These are phyloP conservation scores for Thermothielavioides terrestris DNA, from an alignment of 495 filamentous ascomycete species.

Conservation along the genomic window DNA sequence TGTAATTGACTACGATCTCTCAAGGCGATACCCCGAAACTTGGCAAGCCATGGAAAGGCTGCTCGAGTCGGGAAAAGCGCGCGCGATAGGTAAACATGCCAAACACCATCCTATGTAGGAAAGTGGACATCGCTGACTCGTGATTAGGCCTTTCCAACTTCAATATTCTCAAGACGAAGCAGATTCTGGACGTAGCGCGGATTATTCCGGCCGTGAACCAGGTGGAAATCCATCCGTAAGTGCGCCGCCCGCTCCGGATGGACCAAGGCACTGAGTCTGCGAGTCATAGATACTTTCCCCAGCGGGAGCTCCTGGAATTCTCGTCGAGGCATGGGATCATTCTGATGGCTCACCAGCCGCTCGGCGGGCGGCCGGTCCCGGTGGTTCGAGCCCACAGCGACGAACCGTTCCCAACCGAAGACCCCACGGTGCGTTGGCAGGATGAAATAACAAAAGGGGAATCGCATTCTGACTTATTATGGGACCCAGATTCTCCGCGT, in stretches of 20 bases:
- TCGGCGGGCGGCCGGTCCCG: constrained; percentile 37
- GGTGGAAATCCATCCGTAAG: constrained; percentile 32
- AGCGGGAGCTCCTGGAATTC: constrained; percentile 41
- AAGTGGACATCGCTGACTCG: neutral
- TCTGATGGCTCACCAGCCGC: constrained; percentile 58
- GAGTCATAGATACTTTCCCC: constrained; percentile 23
- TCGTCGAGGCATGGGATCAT: constrained; percentile 50
- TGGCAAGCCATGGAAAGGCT: constrained; percentile 34
- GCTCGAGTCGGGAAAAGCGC: constrained; percentile 24
- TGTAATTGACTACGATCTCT: constrained; percentile 26
- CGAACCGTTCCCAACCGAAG: constrained; percentile 23
- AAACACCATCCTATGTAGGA: no score
- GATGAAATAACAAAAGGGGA: neutral
- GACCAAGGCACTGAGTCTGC: no score
- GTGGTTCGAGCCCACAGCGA: constrained; percentile 23
- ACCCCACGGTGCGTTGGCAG: constrained; percentile 13
- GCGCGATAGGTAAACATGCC: constrained; percentile 30
- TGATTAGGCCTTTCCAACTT: constrained; percentile 32
- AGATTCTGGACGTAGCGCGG: constrained; percentile 22
- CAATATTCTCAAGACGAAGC: constrained; percentile 25
- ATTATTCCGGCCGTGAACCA: constrained; percentile 34
- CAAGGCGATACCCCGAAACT: constrained; percentile 22
- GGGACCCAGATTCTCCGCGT: constrained; percentile 18
- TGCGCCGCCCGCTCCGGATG: no score
- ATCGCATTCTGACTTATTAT: no score